phyloP scores from a whole-genome alignment of 441 rosid species.

The Bruguiera hainesii region DNA sequence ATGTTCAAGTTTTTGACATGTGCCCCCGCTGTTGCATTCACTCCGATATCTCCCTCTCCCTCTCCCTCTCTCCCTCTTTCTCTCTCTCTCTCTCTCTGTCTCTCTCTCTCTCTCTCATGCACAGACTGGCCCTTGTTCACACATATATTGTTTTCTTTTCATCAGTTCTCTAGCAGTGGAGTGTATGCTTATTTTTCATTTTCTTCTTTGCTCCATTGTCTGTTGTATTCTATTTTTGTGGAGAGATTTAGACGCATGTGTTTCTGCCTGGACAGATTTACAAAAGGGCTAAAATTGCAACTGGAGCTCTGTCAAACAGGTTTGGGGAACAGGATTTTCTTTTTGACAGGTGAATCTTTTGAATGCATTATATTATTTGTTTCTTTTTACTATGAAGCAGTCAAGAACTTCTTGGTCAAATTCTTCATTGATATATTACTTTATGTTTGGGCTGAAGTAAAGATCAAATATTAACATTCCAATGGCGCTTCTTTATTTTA shows the following conservation, averaged over 20 bases:
- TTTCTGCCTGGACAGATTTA: constrained; percentile 52
- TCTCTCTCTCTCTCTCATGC: background rate
- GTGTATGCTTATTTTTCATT: background rate
- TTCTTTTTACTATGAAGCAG: too few species aligned
- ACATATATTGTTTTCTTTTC: background rate
- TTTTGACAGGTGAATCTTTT: constrained; percentile 62
- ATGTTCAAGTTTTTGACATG: background rate
- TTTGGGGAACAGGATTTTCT: constrained; percentile 69
- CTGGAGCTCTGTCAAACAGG: constrained; percentile 72
- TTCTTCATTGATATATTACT: too few species aligned
- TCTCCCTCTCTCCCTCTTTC: too few species aligned
- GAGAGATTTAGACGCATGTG: background rate
- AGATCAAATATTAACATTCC: too few species aligned
- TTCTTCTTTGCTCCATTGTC: background rate
- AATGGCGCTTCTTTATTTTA: constrained; percentile 2
- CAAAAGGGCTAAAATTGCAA: constrained; percentile 59
- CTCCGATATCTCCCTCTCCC: background rate
- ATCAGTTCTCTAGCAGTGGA: background rate
- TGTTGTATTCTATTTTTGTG: background rate
- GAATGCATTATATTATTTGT: background rate
- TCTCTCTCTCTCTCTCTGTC: background rate
- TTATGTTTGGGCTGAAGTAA: too few species aligned
- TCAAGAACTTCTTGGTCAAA: too few species aligned
- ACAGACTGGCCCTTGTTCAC: background rate
- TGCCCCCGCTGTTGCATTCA: too few species aligned